These are phyloP conservation scores for Trichoderma sp. DNA, from an alignment of 2,329 filamentous ascomycete genomes.

Conservation along the genomic window DNA sequence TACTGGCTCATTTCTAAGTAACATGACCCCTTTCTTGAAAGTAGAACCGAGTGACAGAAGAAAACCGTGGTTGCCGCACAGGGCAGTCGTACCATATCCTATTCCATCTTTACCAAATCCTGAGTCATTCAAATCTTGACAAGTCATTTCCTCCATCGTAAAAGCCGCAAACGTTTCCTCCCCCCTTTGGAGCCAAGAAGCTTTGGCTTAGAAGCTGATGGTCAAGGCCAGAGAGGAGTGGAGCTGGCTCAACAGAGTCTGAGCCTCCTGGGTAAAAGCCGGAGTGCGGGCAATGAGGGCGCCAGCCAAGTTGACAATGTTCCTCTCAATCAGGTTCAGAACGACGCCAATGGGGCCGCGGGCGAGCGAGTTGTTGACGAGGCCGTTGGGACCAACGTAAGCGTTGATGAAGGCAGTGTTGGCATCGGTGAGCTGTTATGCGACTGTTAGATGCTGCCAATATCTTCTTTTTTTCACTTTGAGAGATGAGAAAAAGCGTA, in stretches of 20 bases:
- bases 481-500: conserved; percentile 5
- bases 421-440: conserved; percentile 26
- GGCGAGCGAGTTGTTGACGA: conserved; percentile 26
- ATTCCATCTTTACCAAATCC: not conserved
- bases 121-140: not conserved
- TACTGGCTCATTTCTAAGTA: not conserved
- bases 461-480: not conserved
- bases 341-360: conserved; percentile 25
- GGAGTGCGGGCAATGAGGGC: conserved; percentile 28
- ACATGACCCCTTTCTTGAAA: not conserved
- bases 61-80: not conserved
- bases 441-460: not conserved
- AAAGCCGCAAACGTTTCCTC: not conserved
- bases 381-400: conserved; percentile 26
- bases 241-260: not conserved
- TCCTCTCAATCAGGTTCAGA: conserved; percentile 28
- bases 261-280: conserved; percentile 24
- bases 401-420: conserved; percentile 29
- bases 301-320: conserved; percentile 29
- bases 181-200: no score
- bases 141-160: not conserved
- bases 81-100: not conserved
- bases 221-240: not conserved
- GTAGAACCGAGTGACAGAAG: not conserved
- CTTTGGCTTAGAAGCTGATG: not conserved